These are phyloP conservation scores for Olyra latifolia DNA, from an alignment of 176 grass and related monocot species.

Conservation along the genomic window DNA sequence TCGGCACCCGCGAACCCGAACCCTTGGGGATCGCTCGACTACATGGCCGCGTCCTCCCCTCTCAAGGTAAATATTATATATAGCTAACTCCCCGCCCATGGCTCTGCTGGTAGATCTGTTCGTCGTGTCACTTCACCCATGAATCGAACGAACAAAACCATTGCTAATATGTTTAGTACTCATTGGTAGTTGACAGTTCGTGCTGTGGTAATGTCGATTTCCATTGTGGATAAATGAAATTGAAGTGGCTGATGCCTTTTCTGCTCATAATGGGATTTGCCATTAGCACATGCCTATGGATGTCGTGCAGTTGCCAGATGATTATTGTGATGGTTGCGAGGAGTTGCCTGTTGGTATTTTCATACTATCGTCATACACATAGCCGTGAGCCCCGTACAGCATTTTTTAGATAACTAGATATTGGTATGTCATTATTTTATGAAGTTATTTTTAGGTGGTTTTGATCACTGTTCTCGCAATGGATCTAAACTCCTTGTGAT, in stretches of 20 bases:
- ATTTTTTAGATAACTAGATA: background rate
- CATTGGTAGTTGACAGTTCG: background rate
- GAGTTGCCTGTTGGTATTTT: background rate
- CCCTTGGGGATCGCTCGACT: constrained; percentile 45
- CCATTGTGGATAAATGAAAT: background rate
- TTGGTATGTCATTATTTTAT: background rate
- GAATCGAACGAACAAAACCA: background rate
- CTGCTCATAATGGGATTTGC: background rate
- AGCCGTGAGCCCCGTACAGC: background rate
- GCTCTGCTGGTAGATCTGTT: constrained; percentile 31
- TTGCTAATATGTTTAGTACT: background rate
- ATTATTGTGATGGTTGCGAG: background rate
- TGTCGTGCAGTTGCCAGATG: background rate
- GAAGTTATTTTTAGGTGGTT: background rate
- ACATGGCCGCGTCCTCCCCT: constrained; percentile 42
- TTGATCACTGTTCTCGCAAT: background rate
- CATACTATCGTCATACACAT: background rate
- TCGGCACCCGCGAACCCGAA: too few species aligned
- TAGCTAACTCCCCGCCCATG: background rate
- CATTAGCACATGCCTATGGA: background rate
- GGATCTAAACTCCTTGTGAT: background rate
- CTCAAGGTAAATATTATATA: constrained; percentile 36
- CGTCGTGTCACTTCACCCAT: background rate
- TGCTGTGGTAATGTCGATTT: background rate
- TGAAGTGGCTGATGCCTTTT: background rate